A percentile compares a stretch with the other conserved stretches of the same genome.
Evolutionary conservation across 2,329 filamentous ascomycete species (phyloP).

Genomic region (Neonectria faginata): DNA sequence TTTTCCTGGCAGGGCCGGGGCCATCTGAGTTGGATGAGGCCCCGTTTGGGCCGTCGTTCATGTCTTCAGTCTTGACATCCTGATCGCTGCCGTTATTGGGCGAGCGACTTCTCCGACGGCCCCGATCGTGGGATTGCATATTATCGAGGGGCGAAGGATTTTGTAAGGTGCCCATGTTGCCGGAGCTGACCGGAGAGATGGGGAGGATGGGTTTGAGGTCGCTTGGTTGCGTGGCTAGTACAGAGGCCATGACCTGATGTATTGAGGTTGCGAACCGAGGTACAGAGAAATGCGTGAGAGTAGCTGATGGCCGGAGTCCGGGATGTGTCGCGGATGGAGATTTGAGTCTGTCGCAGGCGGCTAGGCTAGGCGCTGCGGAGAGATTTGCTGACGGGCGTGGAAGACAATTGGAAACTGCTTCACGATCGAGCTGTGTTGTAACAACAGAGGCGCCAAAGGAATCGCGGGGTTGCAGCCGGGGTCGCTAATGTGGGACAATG

Average conservation of each 20-base stretch:
- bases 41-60: slow-evolving; percentile 50
- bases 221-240: slow-evolving; percentile 41
- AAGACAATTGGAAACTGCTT: slow-evolving; percentile 31
- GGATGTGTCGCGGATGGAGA: neutral
- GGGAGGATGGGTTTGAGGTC: slow-evolving; percentile 52
- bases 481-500: slow-evolving; percentile 39
- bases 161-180: slow-evolving; percentile 57
- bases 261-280: slow-evolving; percentile 19
- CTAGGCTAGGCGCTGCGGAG: neutral
- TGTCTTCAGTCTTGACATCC: slow-evolving; percentile 54
- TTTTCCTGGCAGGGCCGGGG: slow-evolving; percentile 71
- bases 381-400: slow-evolving; percentile 17
- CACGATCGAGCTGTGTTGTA: slow-evolving; percentile 30
- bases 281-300: slow-evolving; percentile 2
- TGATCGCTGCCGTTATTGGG: slow-evolving; percentile 56
- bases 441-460: slow-evolving; percentile 25
- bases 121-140: slow-evolving; percentile 51
- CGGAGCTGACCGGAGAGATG: slow-evolving; percentile 53
- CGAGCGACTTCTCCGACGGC: slow-evolving; percentile 57
- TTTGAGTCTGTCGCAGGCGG: neutral
- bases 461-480: slow-evolving; percentile 42
- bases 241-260: slow-evolving; percentile 44
- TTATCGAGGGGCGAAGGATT: slow-evolving; percentile 51
- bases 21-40: slow-evolving; percentile 67
- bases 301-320: slow-evolving; percentile 1